Evolutionary conservation across 2,329 filamentous ascomycete genomes (phyloP).

Genomic region (Paraphoma chrysanthemicola): DNA sequence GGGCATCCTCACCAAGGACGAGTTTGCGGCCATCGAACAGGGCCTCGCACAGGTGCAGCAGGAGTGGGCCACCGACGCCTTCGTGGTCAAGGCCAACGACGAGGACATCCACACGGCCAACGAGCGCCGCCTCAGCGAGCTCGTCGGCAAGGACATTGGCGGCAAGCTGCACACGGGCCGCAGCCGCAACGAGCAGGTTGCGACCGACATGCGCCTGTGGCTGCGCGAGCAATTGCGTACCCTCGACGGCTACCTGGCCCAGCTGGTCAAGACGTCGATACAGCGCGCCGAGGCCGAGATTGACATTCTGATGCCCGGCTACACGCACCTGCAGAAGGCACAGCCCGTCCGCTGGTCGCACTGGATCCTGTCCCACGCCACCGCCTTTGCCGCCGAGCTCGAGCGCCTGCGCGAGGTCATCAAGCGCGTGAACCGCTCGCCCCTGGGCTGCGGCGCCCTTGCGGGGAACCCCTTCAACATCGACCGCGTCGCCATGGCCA

Average conservation of each 20-base stretch:
- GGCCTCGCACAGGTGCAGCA: conserved; percentile 68
- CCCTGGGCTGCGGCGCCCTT: conserved; percentile 77
- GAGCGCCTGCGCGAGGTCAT: conserved; percentile 77
- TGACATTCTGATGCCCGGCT: conserved; percentile 82
- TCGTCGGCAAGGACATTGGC: conserved; percentile 83
- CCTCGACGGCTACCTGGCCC: conserved; percentile 72
- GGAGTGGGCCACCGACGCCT: conserved; percentile 56
- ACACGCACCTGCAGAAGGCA: conserved; percentile 86
- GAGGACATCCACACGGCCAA: conserved; percentile 65
- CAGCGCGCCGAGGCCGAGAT: conserved; percentile 76
- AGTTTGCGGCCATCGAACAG: conserved; percentile 76
- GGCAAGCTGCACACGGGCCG: conserved; percentile 90
- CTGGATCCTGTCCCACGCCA: conserved; percentile 79
- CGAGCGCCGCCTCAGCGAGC: conserved; percentile 69
- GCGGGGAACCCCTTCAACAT: conserved; percentile 85
- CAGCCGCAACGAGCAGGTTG: conserved; percentile 89
- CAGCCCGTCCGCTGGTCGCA: conserved; percentile 83
- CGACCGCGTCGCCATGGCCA: conserved; percentile 78
- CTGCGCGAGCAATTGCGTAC: conserved; percentile 74
- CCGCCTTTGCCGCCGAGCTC: conserved; percentile 75
- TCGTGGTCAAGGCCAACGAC: conserved; percentile 57
- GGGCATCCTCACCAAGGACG: conserved; percentile 74
- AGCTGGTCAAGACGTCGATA: conserved; percentile 73
- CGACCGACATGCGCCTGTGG: conserved; percentile 91
- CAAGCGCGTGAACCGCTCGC: conserved; percentile 73